Base-by-base conservation (phyloP, 352 stramenopile genomes). In the Elongisporangium senticosum region DNA sequence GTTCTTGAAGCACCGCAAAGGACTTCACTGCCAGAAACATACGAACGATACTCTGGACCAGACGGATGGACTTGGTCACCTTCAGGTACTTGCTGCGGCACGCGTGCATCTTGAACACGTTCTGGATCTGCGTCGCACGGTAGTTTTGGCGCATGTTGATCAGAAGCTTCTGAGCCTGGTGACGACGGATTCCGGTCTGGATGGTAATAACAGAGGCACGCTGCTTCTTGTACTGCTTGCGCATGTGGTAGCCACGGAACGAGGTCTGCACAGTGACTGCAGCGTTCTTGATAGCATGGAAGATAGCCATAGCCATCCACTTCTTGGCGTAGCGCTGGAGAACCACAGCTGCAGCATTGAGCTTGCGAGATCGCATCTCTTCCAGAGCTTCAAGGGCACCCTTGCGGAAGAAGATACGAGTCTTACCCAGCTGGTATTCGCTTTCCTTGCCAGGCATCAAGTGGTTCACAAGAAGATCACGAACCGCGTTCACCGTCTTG, bases 361-460 rank as follows among this genome's bases (percentile, higher is more conserved):
- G 86, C 64, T 86, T 84, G 56, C 78, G 77, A 48, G 85, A 90
- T 10, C 85, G 81, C 52, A 83, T 67, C 63, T 94, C 84, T 58
- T 98, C 95, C 1, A 98, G 81, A 17, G 65, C 67, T 75, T 98
- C 95, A 10, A 98, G 76, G 4, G 89, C 90, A 13, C 93, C 93
- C 56, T 96, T 84, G 57, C 87, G 83, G 75, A 98, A 98, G 64
- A 98, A 98, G 14, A 98, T 82, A 47, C 87, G 90, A 13, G 90
- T 98, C 68, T 98, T 98, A 61, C 85, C 85, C n/a, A 93, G 55
- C 60, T 95, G 83, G 64, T 87, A 95, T 64, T 90, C 69, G 33
- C 60, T 79, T 23, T 79, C 65, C 54, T 90, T 78, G 58, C 69
- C 71, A 17, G 75, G 67, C 58, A 93, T 72, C 48, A 95, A 56